Evolutionary conservation across 2,329 filamentous ascomycete genomes (phyloP), one percentile per base, ranked within the genome.

Genomic region (Didymella sp.): DNA sequence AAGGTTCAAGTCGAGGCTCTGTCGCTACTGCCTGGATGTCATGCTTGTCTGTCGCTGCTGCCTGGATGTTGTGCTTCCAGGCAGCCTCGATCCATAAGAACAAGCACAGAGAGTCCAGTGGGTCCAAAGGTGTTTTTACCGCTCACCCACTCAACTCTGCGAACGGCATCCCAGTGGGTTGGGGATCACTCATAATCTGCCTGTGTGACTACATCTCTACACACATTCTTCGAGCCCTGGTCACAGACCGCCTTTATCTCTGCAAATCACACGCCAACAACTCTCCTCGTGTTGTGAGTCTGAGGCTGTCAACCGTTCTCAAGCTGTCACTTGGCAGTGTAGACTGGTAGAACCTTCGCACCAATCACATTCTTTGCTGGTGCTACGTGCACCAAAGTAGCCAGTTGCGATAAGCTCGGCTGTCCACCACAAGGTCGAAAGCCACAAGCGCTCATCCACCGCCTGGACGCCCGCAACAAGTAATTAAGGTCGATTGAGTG

Each of bases 351-450:
- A 44, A 28, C 31, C 15, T 24, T 52, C 27, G 38, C 48, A 44
- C 54, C 54, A 57, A 57, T 57, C 48, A 57, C 21, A 49, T 31
- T n/a, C 19, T 40, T 25, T 27, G 30, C 25, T 57, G 38, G 38
- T 17, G 44, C 49, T 45, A 49, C 49, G 54, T 57, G 54, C 54
- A 42, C 45, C 49, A 28, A 21, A 15, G 48, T 40, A 57, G 43
- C 54, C 48, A 37, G 11, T 51, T 48, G 43, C 35, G 37, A 52
- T 48, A 52, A 40, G 47, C 54, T 49, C 37, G 27, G 28, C 25
- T 24, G 25, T 24, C 19, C 43, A 37, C 30, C 30, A 48, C 48
- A 24, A 51, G 48, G 42, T 28, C 48, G 37, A 51, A 48, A 48
- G 47, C 52, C 41, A 25, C 22, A 45, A 41, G 33, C 35, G 27